Evolutionary conservation across 768 basidiomycete genomes (phyloP), one percentile per base, ranked within the genome.

Genomic region (Psilocybe azurescens): DNA sequence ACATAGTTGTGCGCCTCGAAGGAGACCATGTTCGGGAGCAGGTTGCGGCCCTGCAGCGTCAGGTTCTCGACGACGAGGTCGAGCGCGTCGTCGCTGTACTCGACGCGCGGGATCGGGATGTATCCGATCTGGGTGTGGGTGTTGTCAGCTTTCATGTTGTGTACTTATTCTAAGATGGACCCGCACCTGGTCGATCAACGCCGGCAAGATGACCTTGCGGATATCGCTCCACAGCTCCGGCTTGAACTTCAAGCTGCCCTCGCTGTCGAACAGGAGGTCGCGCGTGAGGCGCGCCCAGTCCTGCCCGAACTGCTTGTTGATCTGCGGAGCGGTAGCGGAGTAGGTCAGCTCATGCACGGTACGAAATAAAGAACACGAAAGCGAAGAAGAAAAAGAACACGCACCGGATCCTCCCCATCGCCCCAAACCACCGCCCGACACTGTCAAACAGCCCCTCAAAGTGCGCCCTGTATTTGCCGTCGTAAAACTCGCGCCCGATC

Each of bases 61-160:
- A 98, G 84, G 74, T 97, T 98, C 81, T 98, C 97, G 64, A 98
- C 87, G 60, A 97, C 93, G 48, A 97, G 83, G 68, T 97, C 96
- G 62, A 96, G 77, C 5, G 81, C 71, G 55, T 94, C 89, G 75
- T 97, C 94, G 38, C 91, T 90, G 78, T 97, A 99, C 75, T 97
- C 96, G 72, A 95, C 87, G 38, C 95, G 89, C 0, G 97, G 97
- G 65, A 99, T 96, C 6, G 95, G 95, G 58, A 96, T 72, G 68
- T 93, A 90, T 20, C 89, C 90, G 53, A 90, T 80, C 86, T 38
- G 8, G 2, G 18, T n/a, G 13, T 30, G 14, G 32, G 8, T 53
- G 3, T 38, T 11, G 39, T 29, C 14, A 38, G 44, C n/a, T n/a
- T n/a, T n/a, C n/a, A n/a, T n/a, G n/a, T n/a, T n/a, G n/a, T n/a